Evolutionary conservation across 768 basidiomycete species (phyloP).

Genomic region (Lactarius hengduanensis): DNA sequence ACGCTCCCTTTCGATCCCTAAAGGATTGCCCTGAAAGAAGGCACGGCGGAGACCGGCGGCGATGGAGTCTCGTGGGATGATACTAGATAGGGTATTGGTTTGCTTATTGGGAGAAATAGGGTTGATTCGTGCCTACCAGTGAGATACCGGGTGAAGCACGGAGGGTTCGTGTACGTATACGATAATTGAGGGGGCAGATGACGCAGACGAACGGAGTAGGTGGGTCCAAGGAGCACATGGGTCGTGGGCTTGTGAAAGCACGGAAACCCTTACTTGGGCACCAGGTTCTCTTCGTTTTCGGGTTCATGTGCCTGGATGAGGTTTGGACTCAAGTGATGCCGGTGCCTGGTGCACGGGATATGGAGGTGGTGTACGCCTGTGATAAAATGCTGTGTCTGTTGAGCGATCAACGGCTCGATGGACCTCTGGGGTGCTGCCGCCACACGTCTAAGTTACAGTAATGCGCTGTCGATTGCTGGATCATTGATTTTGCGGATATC

Average conservation of each 20-base stretch:
- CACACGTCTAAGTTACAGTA: too few species aligned
- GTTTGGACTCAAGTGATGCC: background rate
- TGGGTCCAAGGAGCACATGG: slow-evolving; percentile 3
- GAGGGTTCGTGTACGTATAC: background rate
- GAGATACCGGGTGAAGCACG: background rate
- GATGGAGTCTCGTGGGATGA: background rate
- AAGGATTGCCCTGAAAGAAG: background rate
- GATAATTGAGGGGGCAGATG: slow-evolving; percentile 17
- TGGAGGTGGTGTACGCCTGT: background rate
- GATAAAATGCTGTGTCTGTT: background rate
- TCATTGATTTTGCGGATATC: background rate
- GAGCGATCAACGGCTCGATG: background rate
- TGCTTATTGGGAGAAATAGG: slow-evolving; percentile 6
- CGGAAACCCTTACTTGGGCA: slow-evolving; percentile 6
- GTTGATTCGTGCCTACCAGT: slow-evolving; percentile 17
- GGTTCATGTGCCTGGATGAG: slow-evolving; percentile 5
- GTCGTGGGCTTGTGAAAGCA: slow-evolving; percentile 1
- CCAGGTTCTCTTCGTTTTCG: slow-evolving; percentile 3
- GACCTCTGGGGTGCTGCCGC: background rate
- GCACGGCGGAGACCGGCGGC: background rate
- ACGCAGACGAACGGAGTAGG: slow-evolving; percentile 6
- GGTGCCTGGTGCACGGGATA: slow-evolving; percentile 5
- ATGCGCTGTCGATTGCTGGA: too few species aligned
- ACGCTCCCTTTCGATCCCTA: background rate
- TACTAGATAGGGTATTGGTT: background rate